Percentiles rank a stretch among this genome's conserved stretches.
These are phyloP conservation scores for Colletotrichum liriopes DNA, from an alignment of 2,329 filamentous ascomycete species.

Conservation along the genomic window DNA sequence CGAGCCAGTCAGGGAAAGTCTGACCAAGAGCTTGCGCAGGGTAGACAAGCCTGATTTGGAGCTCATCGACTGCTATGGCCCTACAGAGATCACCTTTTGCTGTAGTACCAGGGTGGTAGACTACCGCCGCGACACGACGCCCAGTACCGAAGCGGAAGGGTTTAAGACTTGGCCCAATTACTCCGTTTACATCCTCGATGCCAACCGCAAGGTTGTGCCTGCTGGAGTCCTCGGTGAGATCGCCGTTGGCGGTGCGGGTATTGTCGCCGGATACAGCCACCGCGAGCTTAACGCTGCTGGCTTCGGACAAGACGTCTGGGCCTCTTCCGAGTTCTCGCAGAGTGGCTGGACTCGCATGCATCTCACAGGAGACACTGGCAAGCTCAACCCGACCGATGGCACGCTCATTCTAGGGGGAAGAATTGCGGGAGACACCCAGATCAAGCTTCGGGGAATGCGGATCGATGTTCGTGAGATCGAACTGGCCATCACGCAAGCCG, in stretches of 20 bases:
- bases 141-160: conserved; percentile 31
- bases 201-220: conserved; percentile 53
- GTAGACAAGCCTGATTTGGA: background rate
- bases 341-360: conserved; percentile 2
- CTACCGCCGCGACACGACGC: conserved; percentile 45
- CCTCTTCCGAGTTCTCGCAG: background rate
- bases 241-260: conserved; percentile 51
- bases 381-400: background rate
- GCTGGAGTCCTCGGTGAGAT: conserved; percentile 54
- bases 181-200: conserved; percentile 60
- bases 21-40: too few species aligned
- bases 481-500: conserved; percentile 43
- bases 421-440: conserved; percentile 56
- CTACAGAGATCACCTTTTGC: background rate
- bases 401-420: conserved; percentile 51
- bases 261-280: conserved; percentile 53
- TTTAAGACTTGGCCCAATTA: conserved; percentile 49
- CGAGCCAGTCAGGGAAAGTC: too few species aligned
- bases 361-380: conserved; percentile 7
- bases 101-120: conserved; percentile 7
- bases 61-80: conserved; percentile 19
- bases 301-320: background rate
- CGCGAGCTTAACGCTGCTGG: conserved; percentile 26
- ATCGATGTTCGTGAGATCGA: conserved; percentile 59
- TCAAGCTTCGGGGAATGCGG: conserved; percentile 52